Conservation (phyloP, 169 alveolate species). For the Plasmodium knowlesi region DNA sequence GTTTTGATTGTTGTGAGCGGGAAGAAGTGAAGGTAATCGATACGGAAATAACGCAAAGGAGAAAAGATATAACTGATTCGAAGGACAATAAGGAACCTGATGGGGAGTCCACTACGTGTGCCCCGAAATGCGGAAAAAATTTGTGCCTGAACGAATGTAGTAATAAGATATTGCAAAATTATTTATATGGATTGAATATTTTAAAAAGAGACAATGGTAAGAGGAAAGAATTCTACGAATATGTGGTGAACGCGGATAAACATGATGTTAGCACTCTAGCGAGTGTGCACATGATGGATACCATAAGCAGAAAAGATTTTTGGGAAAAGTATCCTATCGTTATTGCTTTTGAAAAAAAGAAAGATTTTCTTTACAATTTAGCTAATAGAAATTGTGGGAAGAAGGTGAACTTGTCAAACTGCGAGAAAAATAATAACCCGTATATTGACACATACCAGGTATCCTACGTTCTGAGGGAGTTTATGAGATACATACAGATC, state of each 20-base stretch:
- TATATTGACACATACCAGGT: constrained; percentile 44
- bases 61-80: background rate
- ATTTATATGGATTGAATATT: constrained; percentile 60
- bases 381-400: background rate
- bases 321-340: constrained; percentile 25
- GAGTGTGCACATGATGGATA: constrained; percentile 43
- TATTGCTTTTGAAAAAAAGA: constrained; percentile 65
- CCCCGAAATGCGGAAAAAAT: background rate
- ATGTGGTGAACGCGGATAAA: constrained; percentile 1
- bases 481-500: constrained; percentile 3
- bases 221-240: constrained; percentile 45
- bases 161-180: constrained; percentile 19
- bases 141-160: constrained; percentile 2
- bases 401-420: constrained; percentile 19
- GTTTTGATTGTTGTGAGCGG: background rate
- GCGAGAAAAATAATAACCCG: constrained; percentile 5
- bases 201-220: constrained; percentile 21
- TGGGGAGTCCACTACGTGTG: background rate
- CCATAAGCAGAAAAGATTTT: background rate
- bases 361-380: constrained; percentile 54
- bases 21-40: background rate
- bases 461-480: constrained; percentile 41
- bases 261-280: background rate
- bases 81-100: background rate
- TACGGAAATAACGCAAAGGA: background rate